phyloP scores from a whole-genome alignment of 2,329 filamentous ascomycete genomes.

The Fusarium neocosmosporiellum region DNA sequence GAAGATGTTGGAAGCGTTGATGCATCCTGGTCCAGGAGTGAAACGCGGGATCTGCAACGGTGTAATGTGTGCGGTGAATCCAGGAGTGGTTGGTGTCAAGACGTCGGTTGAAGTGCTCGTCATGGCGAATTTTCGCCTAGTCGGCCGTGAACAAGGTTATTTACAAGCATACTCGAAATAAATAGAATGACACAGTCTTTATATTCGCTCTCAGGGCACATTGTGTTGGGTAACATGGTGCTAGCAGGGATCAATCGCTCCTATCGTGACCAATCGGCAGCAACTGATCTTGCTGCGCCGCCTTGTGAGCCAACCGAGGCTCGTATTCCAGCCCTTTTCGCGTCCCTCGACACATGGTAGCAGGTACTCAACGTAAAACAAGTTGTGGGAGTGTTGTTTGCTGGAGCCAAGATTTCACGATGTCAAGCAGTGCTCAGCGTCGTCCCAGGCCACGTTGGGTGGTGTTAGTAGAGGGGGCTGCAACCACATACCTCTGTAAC shows the following conservation, averaged over 20 bases:
- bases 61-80: not conserved
- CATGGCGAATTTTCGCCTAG: not conserved
- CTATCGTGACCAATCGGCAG: not conserved
- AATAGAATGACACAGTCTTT: not conserved
- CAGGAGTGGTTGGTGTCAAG: not conserved
- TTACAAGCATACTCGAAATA: not conserved
- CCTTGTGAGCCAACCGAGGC: not conserved
- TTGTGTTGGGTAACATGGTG: not conserved
- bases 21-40: not conserved
- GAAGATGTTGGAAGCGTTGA: not conserved
- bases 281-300: not conserved
- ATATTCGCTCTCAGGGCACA: not conserved
- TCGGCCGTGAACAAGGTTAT: not conserved
- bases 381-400: not conserved
- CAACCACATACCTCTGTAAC: not conserved
- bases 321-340: not conserved
- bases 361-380: not conserved
- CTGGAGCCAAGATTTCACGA: not conserved
- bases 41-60: not conserved
- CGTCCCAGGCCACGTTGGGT: not conserved
- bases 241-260: not conserved
- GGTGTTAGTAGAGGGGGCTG: not conserved
- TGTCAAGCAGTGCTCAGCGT: not conserved
- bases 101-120: not conserved
- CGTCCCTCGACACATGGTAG: not conserved